A percentile compares a stretch with the other conserved stretches of the same genome.
phyloP scores from a whole-genome alignment of 371 early-diverging fungal genomes.

The Capillidium heterosporum region DNA sequence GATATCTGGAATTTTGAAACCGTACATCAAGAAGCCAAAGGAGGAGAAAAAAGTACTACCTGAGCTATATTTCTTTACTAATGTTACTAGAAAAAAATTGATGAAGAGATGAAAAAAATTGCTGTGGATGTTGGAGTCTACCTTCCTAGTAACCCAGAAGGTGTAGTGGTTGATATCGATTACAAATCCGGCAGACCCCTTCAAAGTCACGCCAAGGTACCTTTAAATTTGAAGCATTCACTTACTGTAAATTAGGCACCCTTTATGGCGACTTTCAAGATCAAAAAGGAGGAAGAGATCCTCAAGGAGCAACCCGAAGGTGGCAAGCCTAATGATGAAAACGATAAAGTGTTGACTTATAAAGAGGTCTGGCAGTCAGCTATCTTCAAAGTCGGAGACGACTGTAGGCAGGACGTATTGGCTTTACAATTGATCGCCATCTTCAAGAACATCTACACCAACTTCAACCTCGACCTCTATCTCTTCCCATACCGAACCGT shows the following conservation, averaged over 20 bases:
- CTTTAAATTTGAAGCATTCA: not conserved
- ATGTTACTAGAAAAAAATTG: slow-evolving; percentile 46
- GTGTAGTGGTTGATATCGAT: slow-evolving; percentile 87
- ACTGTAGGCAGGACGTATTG: slow-evolving; percentile 97
- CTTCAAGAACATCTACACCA: slow-evolving; percentile 91
- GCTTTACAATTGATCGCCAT: slow-evolving; percentile 95
- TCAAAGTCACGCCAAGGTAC: slow-evolving; percentile 93
- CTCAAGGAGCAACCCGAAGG: slow-evolving; percentile 28
- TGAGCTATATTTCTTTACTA: not conserved
- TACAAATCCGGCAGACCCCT: slow-evolving; percentile 88
- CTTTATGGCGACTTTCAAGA: slow-evolving; percentile 97
- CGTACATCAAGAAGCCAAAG: slow-evolving; percentile 80
- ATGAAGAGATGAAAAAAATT: slow-evolving; percentile 91
- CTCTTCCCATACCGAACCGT: slow-evolving; percentile 97
- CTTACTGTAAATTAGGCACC: slow-evolving; percentile 50
- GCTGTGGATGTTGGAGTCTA: slow-evolving; percentile 94
- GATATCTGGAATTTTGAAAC: slow-evolving; percentile 93
- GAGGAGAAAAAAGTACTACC: slow-evolving; percentile 72
- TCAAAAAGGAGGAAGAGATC: slow-evolving; percentile 36
- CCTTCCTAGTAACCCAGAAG: slow-evolving; percentile 94
- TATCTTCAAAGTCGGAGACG: slow-evolving; percentile 98
- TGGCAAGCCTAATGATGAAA: slow-evolving; percentile 14
- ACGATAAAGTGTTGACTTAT: slow-evolving; percentile 13
- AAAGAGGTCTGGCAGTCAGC: slow-evolving; percentile 55
- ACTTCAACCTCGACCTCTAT: slow-evolving; percentile 84